Evolutionary conservation across 129 eudicot genomes (phyloP).

Genomic region (Kitagawia praeruptora): DNA sequence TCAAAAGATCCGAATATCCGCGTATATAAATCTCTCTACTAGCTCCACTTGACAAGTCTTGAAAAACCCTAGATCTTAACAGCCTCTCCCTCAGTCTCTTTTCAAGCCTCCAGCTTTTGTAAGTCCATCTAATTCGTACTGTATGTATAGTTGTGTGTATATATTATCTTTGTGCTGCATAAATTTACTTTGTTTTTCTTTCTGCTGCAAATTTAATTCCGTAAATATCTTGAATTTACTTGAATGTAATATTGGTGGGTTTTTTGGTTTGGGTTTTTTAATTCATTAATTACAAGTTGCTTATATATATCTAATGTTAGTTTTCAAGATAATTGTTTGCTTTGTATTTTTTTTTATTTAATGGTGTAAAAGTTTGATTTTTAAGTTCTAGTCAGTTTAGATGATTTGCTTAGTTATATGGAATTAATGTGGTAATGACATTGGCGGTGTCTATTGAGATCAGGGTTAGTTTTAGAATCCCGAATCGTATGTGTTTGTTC

Average conservation of each 20-base stretch:
- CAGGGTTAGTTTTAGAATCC: too few species aligned
- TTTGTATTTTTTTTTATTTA: background rate
- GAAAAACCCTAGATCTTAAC: conserved; percentile 7
- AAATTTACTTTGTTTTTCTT: background rate
- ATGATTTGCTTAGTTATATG: background rate
- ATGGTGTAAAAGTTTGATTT: too few species aligned
- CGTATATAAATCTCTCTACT: background rate
- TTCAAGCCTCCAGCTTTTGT: background rate
- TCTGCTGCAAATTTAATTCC: background rate
- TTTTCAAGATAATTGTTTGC: background rate
- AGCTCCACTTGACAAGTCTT: background rate
- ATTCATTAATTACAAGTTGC: background rate
- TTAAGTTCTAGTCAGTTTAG: background rate
- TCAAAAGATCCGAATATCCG: background rate
- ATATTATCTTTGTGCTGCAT: background rate
- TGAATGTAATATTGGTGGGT: background rate
- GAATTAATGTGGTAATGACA: too few species aligned
- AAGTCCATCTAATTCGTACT: background rate
- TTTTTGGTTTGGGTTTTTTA: background rate
- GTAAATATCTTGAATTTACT: background rate
- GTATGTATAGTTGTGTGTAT: background rate
- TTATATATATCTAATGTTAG: background rate
- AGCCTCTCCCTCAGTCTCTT: background rate
- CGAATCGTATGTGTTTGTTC: background rate
- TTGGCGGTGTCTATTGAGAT: too few species aligned